Conservation (phyloP, 2,329 filamentous ascomycete species). For the Penicillium verrucosum region DNA sequence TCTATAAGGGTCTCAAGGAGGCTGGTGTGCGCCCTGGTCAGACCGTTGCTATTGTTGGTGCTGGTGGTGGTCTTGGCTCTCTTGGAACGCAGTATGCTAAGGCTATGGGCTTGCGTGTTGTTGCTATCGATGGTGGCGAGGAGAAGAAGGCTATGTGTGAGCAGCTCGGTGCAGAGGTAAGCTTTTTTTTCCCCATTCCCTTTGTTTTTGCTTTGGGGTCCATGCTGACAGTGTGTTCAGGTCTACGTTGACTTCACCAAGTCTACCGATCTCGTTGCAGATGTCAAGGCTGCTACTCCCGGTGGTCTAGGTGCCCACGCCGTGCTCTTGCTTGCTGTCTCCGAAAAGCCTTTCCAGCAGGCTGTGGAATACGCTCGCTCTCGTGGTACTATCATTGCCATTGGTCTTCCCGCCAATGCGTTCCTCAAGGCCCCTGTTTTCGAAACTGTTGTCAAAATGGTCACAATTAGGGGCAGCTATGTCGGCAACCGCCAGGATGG, state of each 20-base stretch:
- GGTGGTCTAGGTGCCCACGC: slow-evolving; percentile 84
- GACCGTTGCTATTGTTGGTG: slow-evolving; percentile 79
- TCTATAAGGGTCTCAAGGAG: slow-evolving; percentile 90
- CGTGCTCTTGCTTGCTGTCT: slow-evolving; percentile 79
- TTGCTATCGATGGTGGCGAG: slow-evolving; percentile 78
- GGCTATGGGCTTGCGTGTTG: slow-evolving; percentile 78
- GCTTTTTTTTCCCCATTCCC: not conserved
- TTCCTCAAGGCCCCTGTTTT: slow-evolving; percentile 82
- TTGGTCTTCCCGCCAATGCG: slow-evolving; percentile 79
- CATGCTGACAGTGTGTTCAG: slow-evolving; percentile 20
- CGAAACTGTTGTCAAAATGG: slow-evolving; percentile 83
- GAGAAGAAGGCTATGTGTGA: slow-evolving; percentile 71
- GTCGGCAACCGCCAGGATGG: slow-evolving; percentile 89
- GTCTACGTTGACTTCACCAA: slow-evolving; percentile 77
- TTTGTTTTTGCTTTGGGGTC: too few species aligned
- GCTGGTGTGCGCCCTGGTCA: slow-evolving; percentile 71
- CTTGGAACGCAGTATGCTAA: slow-evolving; percentile 83
- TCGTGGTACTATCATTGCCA: slow-evolving; percentile 78
- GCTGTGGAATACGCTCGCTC: slow-evolving; percentile 83
- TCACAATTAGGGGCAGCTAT: slow-evolving; percentile 88
- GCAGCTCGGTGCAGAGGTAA: slow-evolving; percentile 62
- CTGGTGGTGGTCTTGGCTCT: slow-evolving; percentile 76
- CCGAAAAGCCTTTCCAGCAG: slow-evolving; percentile 93
- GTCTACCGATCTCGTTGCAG: slow-evolving; percentile 73
- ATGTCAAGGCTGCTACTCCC: slow-evolving; percentile 75